Conservation (phyloP, 139 green algal species). For the Limnomonas spitsbergensis region DNA sequence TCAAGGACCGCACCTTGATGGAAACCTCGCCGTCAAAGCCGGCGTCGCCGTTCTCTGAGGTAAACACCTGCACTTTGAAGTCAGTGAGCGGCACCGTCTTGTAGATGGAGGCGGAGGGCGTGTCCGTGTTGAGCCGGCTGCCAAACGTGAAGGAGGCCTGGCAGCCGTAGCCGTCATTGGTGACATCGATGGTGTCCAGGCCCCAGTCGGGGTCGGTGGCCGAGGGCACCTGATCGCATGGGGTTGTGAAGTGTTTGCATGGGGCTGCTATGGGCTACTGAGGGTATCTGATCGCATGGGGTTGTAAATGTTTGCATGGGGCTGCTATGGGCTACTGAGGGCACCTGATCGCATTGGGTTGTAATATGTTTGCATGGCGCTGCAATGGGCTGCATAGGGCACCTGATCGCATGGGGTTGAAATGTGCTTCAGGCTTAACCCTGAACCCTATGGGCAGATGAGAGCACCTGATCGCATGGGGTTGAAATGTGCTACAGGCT, state of each 20-base stretch:
- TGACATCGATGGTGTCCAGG: constrained; percentile 14
- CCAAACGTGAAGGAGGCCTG: neutral
- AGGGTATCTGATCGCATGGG: no score
- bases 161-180: neutral
- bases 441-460: neutral
- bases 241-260: no score
- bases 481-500: no score
- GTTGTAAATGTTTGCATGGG: no score
- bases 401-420: no score
- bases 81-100: neutral
- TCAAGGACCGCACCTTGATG: constrained; percentile 14
- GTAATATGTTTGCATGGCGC: no score
- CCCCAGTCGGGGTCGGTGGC: constrained; percentile 14
- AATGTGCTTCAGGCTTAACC: no score
- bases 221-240: constrained; percentile 15
- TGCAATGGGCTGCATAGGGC: no score
- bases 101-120: constrained; percentile 2
- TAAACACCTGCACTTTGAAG: constrained; percentile 11
- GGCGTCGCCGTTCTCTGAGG: neutral
- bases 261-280: no score
- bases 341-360: no score
- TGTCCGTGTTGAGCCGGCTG: constrained; percentile 5
- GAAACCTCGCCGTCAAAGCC: constrained; percentile 21
- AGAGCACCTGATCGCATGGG: constrained; percentile 15
- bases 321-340: constrained; percentile 1